These are phyloP conservation scores for Xylaria sp. DNA, from an alignment of 2,329 filamentous ascomycete species.

Conservation along the genomic window DNA sequence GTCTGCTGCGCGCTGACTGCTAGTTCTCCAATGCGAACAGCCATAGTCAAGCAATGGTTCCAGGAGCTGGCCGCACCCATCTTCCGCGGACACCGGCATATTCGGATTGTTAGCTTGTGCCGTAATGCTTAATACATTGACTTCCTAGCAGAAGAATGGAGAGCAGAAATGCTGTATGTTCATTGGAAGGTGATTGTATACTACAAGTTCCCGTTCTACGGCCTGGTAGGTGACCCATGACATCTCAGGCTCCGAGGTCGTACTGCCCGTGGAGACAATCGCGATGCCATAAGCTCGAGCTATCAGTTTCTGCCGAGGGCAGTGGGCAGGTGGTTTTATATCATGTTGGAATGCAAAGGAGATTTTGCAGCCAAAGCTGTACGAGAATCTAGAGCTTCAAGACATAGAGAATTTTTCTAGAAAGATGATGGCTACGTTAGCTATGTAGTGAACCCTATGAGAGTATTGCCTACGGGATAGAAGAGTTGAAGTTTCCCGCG, in stretches of 20 bases:
- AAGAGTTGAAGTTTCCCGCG: no score
- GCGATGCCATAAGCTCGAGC: not conserved
- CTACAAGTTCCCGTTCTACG: not conserved
- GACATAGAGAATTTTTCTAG: no score
- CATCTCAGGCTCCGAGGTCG: not conserved
- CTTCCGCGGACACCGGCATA: not conserved
- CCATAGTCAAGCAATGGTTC: constrained; percentile 20
- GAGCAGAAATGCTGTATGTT: not conserved
- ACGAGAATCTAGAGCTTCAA: not conserved
- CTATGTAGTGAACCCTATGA: no score
- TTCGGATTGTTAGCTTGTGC: not conserved
- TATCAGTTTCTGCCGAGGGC: no score
- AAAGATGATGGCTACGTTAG: no score
- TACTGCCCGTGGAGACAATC: not conserved
- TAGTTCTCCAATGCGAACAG: constrained; percentile 8
- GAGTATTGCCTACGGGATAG: no score
- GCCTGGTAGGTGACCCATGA: not conserved
- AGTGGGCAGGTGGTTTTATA: not conserved
- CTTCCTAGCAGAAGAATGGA: not conserved
- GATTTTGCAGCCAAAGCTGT: not conserved
- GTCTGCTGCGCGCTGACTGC: constrained; percentile 19
- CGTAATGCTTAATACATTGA: not conserved
- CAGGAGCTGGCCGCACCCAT: not conserved
- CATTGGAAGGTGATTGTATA: not conserved
- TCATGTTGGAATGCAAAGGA: not conserved